Conservation (phyloP, 345 rosid genomes). For the Clausena lansium region DNA sequence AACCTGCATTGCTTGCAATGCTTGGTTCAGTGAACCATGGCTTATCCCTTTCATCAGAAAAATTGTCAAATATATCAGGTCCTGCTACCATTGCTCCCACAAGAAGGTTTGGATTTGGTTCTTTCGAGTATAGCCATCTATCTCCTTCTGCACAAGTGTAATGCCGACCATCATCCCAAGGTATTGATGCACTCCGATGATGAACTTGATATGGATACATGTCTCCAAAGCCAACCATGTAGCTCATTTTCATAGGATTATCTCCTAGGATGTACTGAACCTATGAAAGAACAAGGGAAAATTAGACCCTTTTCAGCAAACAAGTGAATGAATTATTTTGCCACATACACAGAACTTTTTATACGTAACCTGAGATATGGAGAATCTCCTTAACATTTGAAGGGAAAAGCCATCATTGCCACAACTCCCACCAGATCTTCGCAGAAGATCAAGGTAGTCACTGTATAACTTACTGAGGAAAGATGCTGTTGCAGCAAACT, state of each 20-base stretch:
- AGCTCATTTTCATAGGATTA: conserved; percentile 61
- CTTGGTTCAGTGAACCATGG: conserved; percentile 45
- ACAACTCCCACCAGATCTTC: conserved; percentile 39
- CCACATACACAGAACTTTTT: not conserved
- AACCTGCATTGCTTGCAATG: conserved; percentile 42
- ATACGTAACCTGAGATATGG: conserved; percentile 46
- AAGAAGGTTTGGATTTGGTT: conserved; percentile 39
- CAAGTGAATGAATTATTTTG: not conserved
- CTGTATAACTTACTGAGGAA: conserved; percentile 55
- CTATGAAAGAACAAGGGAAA: conserved; percentile 16
- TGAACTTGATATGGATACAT: conserved; percentile 48
- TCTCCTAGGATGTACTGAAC: conserved; percentile 47
- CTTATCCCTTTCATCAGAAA: conserved; percentile 39
- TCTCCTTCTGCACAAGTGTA: conserved; percentile 41
- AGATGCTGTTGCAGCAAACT: conserved; percentile 56
- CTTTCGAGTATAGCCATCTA: conserved; percentile 32
- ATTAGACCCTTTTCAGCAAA: not conserved
- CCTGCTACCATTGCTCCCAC: conserved; percentile 47
- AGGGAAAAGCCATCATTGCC: conserved; percentile 28
- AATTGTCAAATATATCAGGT: conserved; percentile 38
- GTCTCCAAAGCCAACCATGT: conserved; percentile 57
- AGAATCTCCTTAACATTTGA: conserved; percentile 38
- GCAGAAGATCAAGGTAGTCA: conserved; percentile 50
- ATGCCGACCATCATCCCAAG: conserved; percentile 37
- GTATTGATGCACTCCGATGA: conserved; percentile 57